phyloP scores from a whole-genome alignment of 805 yeast species.

The Candida xyloterini region DNA sequence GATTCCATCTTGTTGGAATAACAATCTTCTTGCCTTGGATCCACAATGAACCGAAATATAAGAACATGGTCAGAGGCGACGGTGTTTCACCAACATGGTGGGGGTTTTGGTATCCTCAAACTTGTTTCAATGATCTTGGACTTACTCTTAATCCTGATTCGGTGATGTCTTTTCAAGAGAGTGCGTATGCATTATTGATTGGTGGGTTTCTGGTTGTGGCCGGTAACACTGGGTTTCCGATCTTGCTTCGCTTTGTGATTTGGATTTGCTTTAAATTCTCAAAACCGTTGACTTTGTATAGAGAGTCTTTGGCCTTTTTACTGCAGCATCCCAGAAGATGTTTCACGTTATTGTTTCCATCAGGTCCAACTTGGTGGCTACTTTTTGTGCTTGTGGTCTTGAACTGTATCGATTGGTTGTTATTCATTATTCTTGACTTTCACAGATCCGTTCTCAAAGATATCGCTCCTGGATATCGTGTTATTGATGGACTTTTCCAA shows the following conservation, averaged over 20 bases:
- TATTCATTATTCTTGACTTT: constrained; percentile 78
- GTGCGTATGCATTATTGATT: constrained; percentile 63
- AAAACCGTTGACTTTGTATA: constrained; percentile 57
- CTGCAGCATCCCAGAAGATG: constrained; percentile 97
- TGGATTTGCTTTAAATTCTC: constrained; percentile 74
- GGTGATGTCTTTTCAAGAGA: constrained; percentile 61
- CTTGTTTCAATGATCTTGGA: constrained; percentile 85
- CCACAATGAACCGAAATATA: constrained; percentile 38
- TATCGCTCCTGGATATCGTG: constrained; percentile 63
- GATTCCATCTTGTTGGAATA: constrained; percentile 62
- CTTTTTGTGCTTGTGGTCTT: constrained; percentile 67
- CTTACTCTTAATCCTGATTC: constrained; percentile 78
- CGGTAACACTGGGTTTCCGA: constrained; percentile 96
- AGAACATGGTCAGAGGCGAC: constrained; percentile 40
- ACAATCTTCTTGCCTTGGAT: constrained; percentile 64
- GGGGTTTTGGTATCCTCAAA: constrained; percentile 81
- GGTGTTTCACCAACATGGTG: constrained; percentile 88
- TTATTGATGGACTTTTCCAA: constrained; percentile 83
- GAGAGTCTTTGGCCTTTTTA: constrained; percentile 80
- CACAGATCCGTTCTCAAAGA: constrained; percentile 47
- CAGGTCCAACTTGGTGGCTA: constrained; percentile 95
- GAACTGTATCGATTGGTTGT: constrained; percentile 73
- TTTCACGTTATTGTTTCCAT: constrained; percentile 87
- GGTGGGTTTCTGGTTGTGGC: constrained; percentile 71
- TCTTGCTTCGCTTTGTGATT: constrained; percentile 71